Evolutionary conservation across 805 yeast genomes (phyloP).

Genomic region (Saccharomycopsis capsularis): DNA sequence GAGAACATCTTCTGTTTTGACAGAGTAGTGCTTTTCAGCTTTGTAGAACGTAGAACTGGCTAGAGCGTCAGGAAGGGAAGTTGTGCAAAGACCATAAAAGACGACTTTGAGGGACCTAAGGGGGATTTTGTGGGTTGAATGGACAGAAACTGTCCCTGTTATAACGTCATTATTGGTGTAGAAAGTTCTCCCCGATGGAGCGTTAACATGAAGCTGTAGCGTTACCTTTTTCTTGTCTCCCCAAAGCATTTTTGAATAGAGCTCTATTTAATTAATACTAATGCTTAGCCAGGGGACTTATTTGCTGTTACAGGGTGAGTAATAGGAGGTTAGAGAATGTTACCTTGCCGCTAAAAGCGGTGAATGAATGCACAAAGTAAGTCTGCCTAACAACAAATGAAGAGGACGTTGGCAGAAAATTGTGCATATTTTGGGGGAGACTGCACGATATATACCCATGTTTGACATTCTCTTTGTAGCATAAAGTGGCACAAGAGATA

Average conservation of each 20-base stretch:
- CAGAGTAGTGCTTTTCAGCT: constrained; percentile 10
- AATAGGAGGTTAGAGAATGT: too few species aligned
- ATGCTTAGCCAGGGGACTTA: too few species aligned
- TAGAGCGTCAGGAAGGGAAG: constrained; percentile 3
- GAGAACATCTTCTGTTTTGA: constrained; percentile 7
- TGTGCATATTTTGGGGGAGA: too few species aligned
- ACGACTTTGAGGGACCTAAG: constrained; percentile 4
- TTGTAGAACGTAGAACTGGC: constrained; percentile 2
- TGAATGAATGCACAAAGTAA: too few species aligned
- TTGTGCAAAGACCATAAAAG: constrained; percentile 9
- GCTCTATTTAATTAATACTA: too few species aligned
- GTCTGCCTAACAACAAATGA: too few species aligned
- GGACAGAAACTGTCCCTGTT: constrained; percentile 8
- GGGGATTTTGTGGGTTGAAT: not conserved
- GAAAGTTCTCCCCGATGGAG: constrained; percentile 11
- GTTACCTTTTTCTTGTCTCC: constrained; percentile 1
- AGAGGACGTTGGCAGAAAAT: too few species aligned
- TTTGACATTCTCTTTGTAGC: too few species aligned
- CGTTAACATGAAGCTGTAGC: not conserved
- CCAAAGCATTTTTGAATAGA: constrained; percentile 6
- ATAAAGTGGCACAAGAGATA: too few species aligned
- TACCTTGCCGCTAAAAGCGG: too few species aligned
- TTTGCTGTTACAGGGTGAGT: too few species aligned
- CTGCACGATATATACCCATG: too few species aligned
- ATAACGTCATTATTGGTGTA: constrained; percentile 16